Percentiles rank a stretch among this genome's conserved stretches.
Conservation (phyloP, 495 filamentous ascomycete genomes). For the Penicillium arizonense region DNA sequence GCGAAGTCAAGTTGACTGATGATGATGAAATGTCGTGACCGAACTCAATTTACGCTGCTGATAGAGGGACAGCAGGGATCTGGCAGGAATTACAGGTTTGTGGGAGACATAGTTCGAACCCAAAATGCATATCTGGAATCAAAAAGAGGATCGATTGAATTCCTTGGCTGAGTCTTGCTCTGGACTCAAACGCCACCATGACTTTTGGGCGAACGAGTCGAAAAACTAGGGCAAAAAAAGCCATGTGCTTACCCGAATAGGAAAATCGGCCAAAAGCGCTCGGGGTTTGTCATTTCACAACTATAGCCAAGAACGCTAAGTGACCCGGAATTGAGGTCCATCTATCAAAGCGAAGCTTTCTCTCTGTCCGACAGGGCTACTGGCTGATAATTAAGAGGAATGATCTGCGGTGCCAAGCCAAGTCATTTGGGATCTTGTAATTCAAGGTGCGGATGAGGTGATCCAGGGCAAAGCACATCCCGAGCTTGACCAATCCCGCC, state of each 20-base stretch:
- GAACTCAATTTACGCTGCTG: neutral
- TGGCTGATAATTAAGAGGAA: neutral
- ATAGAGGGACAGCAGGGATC: neutral
- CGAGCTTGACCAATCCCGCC: neutral
- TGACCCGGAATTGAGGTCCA: neutral
- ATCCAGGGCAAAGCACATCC: slow-evolving; percentile 2
- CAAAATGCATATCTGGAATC: neutral
- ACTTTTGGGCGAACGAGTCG: neutral
- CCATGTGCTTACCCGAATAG: neutral
- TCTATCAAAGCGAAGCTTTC: slow-evolving; percentile 11
- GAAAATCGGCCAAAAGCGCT: neutral
- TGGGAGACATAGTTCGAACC: slow-evolving; percentile 1
- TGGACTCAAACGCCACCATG: neutral
- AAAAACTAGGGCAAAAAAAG: neutral
- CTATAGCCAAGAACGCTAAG: neutral
- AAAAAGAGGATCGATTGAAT: neutral
- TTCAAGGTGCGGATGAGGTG: slow-evolving; percentile 14
- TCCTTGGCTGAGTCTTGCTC: neutral
- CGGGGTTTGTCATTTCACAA: neutral
- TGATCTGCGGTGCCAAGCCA: slow-evolving; percentile 16
- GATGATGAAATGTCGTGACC: slow-evolving; percentile 15
- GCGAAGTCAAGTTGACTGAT: slow-evolving; percentile 8
- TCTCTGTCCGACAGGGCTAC: no score
- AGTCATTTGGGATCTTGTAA: slow-evolving; percentile 9
- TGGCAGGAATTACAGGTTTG: slow-evolving; percentile 6